These are phyloP conservation scores for Pythium scleroteichum DNA, from an alignment of 352 stramenopile species.

Conservation along the genomic window DNA sequence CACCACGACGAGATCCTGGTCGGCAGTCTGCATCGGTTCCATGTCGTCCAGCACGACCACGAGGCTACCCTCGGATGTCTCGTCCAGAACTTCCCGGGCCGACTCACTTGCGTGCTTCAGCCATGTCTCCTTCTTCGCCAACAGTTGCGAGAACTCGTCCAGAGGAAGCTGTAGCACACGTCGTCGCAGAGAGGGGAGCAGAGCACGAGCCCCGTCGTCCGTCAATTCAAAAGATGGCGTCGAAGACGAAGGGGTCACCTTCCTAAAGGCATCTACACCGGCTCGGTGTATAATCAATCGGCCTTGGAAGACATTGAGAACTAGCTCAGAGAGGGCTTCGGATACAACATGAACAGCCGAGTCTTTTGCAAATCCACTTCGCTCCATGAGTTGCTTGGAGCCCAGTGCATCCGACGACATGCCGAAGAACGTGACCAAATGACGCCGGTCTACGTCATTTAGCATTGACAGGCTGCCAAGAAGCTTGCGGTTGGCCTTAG, in stretches of 20 bases:
- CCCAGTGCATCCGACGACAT: slow-evolving; percentile 20
- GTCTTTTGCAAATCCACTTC: slow-evolving; percentile 67
- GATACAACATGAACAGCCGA: slow-evolving; percentile 70
- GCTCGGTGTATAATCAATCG: slow-evolving; percentile 66
- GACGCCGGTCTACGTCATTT: slow-evolving; percentile 36
- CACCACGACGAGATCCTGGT: slow-evolving; percentile 67
- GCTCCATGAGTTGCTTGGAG: slow-evolving; percentile 49
- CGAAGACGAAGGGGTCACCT: slow-evolving; percentile 13
- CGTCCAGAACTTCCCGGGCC: slow-evolving; percentile 45
- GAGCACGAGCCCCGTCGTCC: slow-evolving; percentile 61
- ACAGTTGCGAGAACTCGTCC: slow-evolving; percentile 62
- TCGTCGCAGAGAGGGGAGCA: slow-evolving; percentile 51
- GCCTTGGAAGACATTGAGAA: slow-evolving; percentile 38
- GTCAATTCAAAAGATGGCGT: slow-evolving; percentile 45
- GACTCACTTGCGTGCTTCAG: slow-evolving; percentile 68
- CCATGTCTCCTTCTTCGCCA: slow-evolving; percentile 73
- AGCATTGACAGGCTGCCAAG: slow-evolving; percentile 60
- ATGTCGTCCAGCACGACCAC: slow-evolving; percentile 78
- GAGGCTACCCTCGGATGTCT: slow-evolving; percentile 63
- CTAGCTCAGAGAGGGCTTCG: slow-evolving; percentile 43
- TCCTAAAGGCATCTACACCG: slow-evolving; percentile 47
- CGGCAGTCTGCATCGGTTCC: slow-evolving; percentile 73
- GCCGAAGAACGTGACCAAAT: slow-evolving; percentile 47
- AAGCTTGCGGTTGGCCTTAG: slow-evolving; percentile 56
- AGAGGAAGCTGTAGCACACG: slow-evolving; percentile 56